phyloP scores from a whole-genome alignment of 345 rosid species.

The Laguncularia racemosa region DNA sequence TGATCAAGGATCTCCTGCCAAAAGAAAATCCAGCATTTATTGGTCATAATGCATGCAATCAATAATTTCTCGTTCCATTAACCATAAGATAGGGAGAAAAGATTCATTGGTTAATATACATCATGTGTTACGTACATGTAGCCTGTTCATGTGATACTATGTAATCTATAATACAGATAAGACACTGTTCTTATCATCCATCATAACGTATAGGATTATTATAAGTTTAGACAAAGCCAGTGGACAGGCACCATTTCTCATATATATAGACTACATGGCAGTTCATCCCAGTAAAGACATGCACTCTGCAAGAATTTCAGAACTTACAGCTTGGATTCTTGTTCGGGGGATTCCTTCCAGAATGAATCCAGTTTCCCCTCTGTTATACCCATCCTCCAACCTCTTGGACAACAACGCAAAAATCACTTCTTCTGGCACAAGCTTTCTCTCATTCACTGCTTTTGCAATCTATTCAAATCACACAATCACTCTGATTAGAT shows the following conservation, averaged over 20 bases:
- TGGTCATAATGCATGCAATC: too few relatives aligned
- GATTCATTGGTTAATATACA: too few relatives aligned
- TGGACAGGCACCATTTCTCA: too few relatives aligned
- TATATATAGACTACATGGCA: too few relatives aligned
- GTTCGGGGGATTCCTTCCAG: conserved; percentile 93
- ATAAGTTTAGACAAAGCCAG: too few relatives aligned
- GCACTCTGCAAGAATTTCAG: not conserved
- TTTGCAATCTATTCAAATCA: conserved; percentile 28
- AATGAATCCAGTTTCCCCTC: conserved; percentile 88
- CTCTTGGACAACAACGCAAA: conserved; percentile 77
- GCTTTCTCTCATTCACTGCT: conserved; percentile 64
- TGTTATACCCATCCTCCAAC: conserved; percentile 70
- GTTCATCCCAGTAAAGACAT: too few relatives aligned
- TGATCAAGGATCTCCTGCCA: conserved; percentile 87
- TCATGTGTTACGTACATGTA: too few relatives aligned
- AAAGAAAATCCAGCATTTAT: conserved; percentile 7
- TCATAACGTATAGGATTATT: too few relatives aligned
- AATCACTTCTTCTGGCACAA: conserved; percentile 66
- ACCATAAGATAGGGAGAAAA: too few relatives aligned
- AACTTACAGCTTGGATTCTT: conserved; percentile 64
- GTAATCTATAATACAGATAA: too few relatives aligned
- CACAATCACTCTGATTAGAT: not conserved
- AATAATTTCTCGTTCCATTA: not conserved
- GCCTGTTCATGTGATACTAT: too few relatives aligned
- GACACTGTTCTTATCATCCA: too few relatives aligned